Evolutionary conservation across 768 basidiomycete species (phyloP), one percentile per base, ranked within the genome.

Genomic region (Mycena galericulata): DNA sequence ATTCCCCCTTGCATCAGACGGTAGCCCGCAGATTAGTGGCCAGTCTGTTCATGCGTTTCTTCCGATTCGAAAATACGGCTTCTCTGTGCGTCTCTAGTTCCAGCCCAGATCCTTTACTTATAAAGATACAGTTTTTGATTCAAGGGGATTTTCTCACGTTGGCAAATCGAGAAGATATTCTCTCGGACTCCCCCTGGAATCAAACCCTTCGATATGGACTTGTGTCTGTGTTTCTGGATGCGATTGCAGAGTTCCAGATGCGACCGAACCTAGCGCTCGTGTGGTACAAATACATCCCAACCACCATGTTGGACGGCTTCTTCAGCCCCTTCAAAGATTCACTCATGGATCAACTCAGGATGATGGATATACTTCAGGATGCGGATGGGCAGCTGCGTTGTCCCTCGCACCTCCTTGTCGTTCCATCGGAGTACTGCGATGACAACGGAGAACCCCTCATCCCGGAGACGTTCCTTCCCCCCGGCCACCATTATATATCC

Each of bases 91-190:
- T 62, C n/a, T 49, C 18, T 36, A 36, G 34, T 14, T 36, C 34
- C 34, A 36, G 26, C 24, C 15, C 27, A 11, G 24, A 12, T 27
- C 22, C 17, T 22, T 45, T 45, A 45, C n/a, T n/a, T 22, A n/a
- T 22, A 22, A 27, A 24, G 5, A 10, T 20, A 6, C 45, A 78
- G 77, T 78, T 78, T 64, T 63, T 78, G 49, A 69, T 78, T 32
- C 77, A 78, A 43, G 77, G 72, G 2, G 77, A 78, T 60, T 78
- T 78, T 51, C 63, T 78, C 41, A 76, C 77, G 18, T 65, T 74
- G 2, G 68, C 77, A 20, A 77, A 71, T 58, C 57, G 77, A 36
- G 77, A 78, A 49, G 77, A 74, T 38, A 67, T 78, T 32, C 65
- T 75, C 8, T 49, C 59, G 22, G 63, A 74, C 34, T 65, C 47